A percentile compares a stretch with the other conserved stretches of the same genome.
Evolutionary conservation across 768 basidiomycete species (phyloP).

Genomic region (Strobilomyces echinocephalus): DNA sequence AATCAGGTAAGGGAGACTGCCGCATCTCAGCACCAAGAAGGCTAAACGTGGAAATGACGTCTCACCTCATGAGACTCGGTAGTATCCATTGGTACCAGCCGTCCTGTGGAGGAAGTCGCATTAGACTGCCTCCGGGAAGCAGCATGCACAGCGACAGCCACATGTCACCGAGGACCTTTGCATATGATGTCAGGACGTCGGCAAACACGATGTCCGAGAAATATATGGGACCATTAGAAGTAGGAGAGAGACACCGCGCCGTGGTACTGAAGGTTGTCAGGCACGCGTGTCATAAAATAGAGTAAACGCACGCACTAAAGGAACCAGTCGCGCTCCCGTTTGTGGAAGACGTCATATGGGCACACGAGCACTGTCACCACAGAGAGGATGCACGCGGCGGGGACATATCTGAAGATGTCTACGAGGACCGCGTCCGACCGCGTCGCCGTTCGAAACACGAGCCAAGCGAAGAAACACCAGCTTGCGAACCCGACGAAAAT

Average conservation of each 20-base stretch:
- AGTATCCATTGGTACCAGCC: slow-evolving; percentile 72
- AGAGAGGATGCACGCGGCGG: slow-evolving; percentile 59
- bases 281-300: background rate
- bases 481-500: slow-evolving; percentile 56
- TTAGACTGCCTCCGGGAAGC: slow-evolving; percentile 74
- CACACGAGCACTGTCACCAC: slow-evolving; percentile 54
- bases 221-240: slow-evolving; percentile 55
- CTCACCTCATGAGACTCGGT: slow-evolving; percentile 84
- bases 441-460: slow-evolving; percentile 57
- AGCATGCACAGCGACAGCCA: slow-evolving; percentile 88
- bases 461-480: slow-evolving; percentile 68
- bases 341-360: slow-evolving; percentile 65
- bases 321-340: slow-evolving; percentile 71
- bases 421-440: slow-evolving; percentile 53
- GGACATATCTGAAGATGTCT: slow-evolving; percentile 74
- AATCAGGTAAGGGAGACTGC: slow-evolving; percentile 78
- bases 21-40: slow-evolving; percentile 3
- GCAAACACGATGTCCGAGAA: slow-evolving; percentile 94
- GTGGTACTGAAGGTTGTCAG: slow-evolving; percentile 48
- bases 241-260: slow-evolving; percentile 69
- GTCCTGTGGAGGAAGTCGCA: slow-evolving; percentile 55
- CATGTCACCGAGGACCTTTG: slow-evolving; percentile 92
- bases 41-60: background rate
- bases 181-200: slow-evolving; percentile 94
- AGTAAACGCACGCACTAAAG: slow-evolving; percentile 54